Conservation (phyloP, 805 yeast genomes). For the Tetrapisispora namnaoensis region DNA sequence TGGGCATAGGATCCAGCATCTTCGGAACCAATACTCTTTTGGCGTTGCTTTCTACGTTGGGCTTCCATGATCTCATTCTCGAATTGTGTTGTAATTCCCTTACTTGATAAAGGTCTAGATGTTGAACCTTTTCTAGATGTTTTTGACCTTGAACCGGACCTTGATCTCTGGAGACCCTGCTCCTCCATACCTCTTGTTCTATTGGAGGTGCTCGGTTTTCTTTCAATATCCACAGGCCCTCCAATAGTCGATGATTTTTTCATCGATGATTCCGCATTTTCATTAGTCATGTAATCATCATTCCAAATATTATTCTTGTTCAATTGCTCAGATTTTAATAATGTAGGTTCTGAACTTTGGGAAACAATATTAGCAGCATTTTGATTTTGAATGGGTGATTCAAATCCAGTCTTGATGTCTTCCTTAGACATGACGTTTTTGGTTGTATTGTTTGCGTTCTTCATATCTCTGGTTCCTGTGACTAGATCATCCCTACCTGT, state of each 20-base stretch:
- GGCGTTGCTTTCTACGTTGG: conserved; percentile 1
- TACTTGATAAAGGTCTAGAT: not conserved
- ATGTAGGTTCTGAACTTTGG: not conserved
- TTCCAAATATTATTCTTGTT: not conserved
- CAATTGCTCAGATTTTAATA: not conserved
- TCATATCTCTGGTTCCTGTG: not conserved
- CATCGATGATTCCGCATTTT: not conserved
- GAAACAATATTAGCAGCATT: not conserved
- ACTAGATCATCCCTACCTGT: not conserved
- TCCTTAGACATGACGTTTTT: not conserved
- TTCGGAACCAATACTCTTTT: conserved; percentile 7
- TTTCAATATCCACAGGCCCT: not conserved
- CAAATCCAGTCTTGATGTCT: not conserved
- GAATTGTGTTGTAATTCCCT: not conserved
- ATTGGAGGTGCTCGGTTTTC: not conserved
- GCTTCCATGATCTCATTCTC: not conserved
- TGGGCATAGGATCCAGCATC: conserved; percentile 12
- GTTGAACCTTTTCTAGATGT: not conserved
- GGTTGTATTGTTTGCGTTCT: too few species aligned
- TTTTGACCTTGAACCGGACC: not conserved
- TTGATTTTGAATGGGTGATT: not conserved
- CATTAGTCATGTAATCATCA: not conserved
- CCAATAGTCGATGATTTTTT: not conserved
- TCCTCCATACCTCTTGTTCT: not conserved
- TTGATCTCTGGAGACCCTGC: not conserved